Base-by-base conservation (phyloP, 2,329 filamentous ascomycete species). In the Cordyceps tenuipes region DNA sequence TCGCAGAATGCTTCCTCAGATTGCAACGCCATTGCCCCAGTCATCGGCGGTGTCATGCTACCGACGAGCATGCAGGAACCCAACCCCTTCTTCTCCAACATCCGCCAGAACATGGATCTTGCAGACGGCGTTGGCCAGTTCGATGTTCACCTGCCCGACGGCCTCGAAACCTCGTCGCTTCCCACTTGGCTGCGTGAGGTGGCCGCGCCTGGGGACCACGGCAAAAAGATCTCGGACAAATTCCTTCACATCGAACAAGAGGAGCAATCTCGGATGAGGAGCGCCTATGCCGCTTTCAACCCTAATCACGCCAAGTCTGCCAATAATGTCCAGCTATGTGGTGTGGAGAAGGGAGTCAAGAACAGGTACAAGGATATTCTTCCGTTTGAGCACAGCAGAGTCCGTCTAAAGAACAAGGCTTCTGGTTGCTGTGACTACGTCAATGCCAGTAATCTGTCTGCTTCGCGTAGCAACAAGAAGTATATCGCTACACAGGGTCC, bases 351-450 rank as follows among this genome's bases (percentile, higher is more conserved):
- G 72, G 94, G 94, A 8, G 85, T 81, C 19, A 97, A 97, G 77
- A 99, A 99, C 67, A 84, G 94, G 9, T 99, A 99, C 77, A 97
- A 97, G 76, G 95, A 97, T 66, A 97, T 97, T 60, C 87, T 96
- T 75, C 94, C 94, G 0, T 99, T 95, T 70, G 93, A 97, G 69
- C 94, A 99, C 72, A 87, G 91, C 3, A 81, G 94, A 62, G 94
- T 99, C 58, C 91, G 84, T 65, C 75, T 99, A 51, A 81, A 89
- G 64, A 83, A 84, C 47, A 83, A 87, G 41, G 76, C 82, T 0
- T 76, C 81, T 1, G 87, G 86, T 13, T 80, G 79, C 23, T 96
- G 93, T 72, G 94, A 99, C 72, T 99, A 99, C 68, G 86, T 99
- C 74, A 99, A 99, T 69, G 94, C 92, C 19, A 97, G 90, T 70